These are phyloP conservation scores for Penicillium paradoxum DNA, from an alignment of 495 filamentous ascomycete genomes.

Conservation along the genomic window DNA sequence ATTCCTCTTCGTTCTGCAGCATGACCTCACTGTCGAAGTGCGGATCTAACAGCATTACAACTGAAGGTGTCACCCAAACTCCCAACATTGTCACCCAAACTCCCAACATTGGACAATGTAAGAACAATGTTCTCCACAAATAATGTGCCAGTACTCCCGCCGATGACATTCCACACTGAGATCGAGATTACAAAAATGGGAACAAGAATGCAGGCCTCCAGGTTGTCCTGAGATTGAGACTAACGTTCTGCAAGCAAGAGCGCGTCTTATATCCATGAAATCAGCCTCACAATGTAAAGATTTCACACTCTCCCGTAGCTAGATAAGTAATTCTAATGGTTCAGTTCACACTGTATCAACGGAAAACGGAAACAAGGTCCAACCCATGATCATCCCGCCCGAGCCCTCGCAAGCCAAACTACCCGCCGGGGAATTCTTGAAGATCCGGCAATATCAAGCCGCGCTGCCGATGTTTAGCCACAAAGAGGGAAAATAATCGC, in stretches of 20 bases:
- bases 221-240: no score
- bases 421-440: neutral
- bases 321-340: neutral
- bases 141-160: neutral
- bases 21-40: neutral
- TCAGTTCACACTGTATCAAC: neutral
- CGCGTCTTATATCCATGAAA: no score
- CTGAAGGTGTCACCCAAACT: no score
- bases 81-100: neutral
- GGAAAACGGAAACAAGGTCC: neutral
- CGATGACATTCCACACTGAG: neutral
- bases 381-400: neutral
- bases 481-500: neutral
- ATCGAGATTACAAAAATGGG: no score
- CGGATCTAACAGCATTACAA: neutral
- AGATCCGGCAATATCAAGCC: neutral
- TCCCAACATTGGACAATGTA: neutral
- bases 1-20: neutral
- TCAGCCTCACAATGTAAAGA: no score
- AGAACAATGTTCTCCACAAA: neutral
- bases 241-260: no score
- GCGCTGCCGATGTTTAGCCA: constrained; percentile 1
- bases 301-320: no score
- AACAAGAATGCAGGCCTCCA: no score
- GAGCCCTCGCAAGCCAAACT: neutral